Percentiles rank a stretch among this genome's conserved stretches.
Evolutionary conservation across 2,329 filamentous ascomycete genomes (phyloP).

Genomic region (Stagonosporopsis tanaceti): DNA sequence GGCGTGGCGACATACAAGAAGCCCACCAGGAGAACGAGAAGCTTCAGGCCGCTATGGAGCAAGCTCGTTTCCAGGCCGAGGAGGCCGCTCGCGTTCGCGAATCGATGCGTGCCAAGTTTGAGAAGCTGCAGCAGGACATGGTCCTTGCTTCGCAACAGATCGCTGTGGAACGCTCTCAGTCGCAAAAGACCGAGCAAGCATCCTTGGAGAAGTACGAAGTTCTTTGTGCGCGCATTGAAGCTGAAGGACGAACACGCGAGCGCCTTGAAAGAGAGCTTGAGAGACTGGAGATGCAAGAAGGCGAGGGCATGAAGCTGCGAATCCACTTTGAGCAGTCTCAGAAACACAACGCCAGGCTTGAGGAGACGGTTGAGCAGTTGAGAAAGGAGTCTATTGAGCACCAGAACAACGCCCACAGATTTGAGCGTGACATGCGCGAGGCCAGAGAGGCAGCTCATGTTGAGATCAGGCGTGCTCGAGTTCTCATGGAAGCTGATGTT

Average conservation of each 20-base stretch:
- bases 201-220: constrained; percentile 62
- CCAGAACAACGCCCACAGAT: constrained; percentile 71
- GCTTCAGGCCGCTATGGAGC: constrained; percentile 75
- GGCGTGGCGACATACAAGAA: constrained; percentile 66
- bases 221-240: constrained; percentile 61
- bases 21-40: constrained; percentile 66
- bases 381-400: constrained; percentile 75
- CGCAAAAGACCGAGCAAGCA: constrained; percentile 73
- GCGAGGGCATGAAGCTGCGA: constrained; percentile 78
- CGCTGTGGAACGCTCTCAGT: constrained; percentile 80
- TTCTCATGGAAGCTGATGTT: constrained; percentile 80
- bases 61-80: constrained; percentile 78
- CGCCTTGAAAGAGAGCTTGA: constrained; percentile 57
- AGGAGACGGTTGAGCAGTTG: constrained; percentile 61
- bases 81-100: constrained; percentile 87
- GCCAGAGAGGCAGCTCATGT: constrained; percentile 79
- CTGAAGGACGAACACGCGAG: constrained; percentile 53
- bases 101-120: constrained; percentile 82
- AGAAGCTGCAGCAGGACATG: constrained; percentile 89
- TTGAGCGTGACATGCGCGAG: constrained; percentile 84
- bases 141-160: constrained; percentile 78
- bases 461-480: constrained; percentile 82
- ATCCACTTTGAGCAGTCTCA: constrained; percentile 72
- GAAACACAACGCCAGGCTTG: constrained; percentile 70
- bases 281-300: constrained; percentile 65